Evolutionary conservation across 768 basidiomycete genomes (phyloP).

Genomic region (Ephemerocybe angulata): DNA sequence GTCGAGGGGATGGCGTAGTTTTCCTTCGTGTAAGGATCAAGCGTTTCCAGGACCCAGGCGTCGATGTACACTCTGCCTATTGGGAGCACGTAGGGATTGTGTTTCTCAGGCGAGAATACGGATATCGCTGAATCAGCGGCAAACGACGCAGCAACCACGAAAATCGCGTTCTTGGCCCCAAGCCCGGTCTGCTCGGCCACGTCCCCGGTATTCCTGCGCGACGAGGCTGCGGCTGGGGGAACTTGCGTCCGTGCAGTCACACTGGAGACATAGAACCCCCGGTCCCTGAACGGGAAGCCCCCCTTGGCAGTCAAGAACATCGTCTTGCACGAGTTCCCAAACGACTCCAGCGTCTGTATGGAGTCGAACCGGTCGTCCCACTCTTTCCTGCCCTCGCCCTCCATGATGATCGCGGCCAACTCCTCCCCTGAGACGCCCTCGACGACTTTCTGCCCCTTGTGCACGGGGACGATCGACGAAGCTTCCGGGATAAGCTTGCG

Average conservation of each 20-base stretch:
- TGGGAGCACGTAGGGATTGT: slow-evolving; percentile 72
- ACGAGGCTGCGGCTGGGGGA: slow-evolving; percentile 26
- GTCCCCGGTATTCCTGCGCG: slow-evolving; percentile 42
- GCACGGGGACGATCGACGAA: slow-evolving; percentile 77
- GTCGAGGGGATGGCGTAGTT: slow-evolving; percentile 94
- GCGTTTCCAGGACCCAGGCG: slow-evolving; percentile 94
- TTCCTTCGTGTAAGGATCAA: slow-evolving; percentile 92
- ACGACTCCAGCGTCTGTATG: slow-evolving; percentile 67
- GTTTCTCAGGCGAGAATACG: slow-evolving; percentile 57
- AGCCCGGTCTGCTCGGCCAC: slow-evolving; percentile 18
- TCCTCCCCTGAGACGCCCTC: slow-evolving; percentile 94
- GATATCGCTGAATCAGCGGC: slow-evolving; percentile 56
- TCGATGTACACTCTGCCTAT: slow-evolving; percentile 83
- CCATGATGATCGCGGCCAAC: slow-evolving; percentile 67
- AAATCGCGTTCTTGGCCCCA: slow-evolving; percentile 57
- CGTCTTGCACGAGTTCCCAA: slow-evolving; percentile 70
- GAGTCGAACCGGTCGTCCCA: slow-evolving; percentile 89
- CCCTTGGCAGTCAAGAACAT: slow-evolving; percentile 70
- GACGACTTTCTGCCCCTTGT: slow-evolving; percentile 86
- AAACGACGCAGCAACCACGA: slow-evolving; percentile 82
- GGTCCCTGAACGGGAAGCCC: slow-evolving; percentile 86
- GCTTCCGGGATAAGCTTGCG: slow-evolving; percentile 74
- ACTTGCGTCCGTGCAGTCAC: slow-evolving; percentile 59
- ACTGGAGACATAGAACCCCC: slow-evolving; percentile 82
- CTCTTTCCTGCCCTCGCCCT: slow-evolving; percentile 64